These are phyloP conservation scores for Blastobotrys buckinghamii DNA, from an alignment of 1,139 yeast genomes.

Conservation along the genomic window DNA sequence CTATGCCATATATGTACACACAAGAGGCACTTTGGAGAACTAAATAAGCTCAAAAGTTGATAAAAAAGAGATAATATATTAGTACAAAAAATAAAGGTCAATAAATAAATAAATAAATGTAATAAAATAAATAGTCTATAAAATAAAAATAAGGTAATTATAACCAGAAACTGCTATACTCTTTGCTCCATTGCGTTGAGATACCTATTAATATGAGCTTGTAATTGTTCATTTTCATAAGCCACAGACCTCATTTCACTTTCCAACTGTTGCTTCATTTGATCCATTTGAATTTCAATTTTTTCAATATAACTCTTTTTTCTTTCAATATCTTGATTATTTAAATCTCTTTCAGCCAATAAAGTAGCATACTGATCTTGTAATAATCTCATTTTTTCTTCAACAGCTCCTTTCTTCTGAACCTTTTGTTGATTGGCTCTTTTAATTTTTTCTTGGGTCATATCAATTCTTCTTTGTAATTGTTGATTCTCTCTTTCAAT, in stretches of 20 bases:
- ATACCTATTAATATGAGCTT: constrained; percentile 47
- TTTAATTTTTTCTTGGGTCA: constrained; percentile 48
- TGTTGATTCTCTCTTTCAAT: constrained; percentile 47
- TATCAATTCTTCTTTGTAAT: constrained; percentile 47
- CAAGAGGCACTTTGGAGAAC: no score
- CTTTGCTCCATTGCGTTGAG: constrained; percentile 44
- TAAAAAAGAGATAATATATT: no score
- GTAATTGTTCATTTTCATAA: constrained; percentile 49
- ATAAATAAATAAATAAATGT: no score
- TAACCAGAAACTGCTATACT: constrained; percentile 21
- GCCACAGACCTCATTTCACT: constrained; percentile 50
- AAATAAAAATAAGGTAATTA: no score
- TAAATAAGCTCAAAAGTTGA: no score
- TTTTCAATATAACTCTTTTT: constrained; percentile 44
- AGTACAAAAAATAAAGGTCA: no score
- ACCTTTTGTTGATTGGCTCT: constrained; percentile 47
- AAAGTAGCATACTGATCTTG: constrained; percentile 45
- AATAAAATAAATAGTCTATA: no score
- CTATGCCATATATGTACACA: no score
- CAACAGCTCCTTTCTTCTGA: constrained; percentile 42
- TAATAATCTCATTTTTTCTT: constrained; percentile 42
- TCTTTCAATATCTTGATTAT: constrained; percentile 47
- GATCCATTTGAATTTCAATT: constrained; percentile 43
- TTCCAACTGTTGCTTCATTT: constrained; percentile 43
- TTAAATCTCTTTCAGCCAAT: constrained; percentile 45